phyloP scores from a whole-genome alignment of 78 protist genomes.

The Bigelowiella natans region DNA sequence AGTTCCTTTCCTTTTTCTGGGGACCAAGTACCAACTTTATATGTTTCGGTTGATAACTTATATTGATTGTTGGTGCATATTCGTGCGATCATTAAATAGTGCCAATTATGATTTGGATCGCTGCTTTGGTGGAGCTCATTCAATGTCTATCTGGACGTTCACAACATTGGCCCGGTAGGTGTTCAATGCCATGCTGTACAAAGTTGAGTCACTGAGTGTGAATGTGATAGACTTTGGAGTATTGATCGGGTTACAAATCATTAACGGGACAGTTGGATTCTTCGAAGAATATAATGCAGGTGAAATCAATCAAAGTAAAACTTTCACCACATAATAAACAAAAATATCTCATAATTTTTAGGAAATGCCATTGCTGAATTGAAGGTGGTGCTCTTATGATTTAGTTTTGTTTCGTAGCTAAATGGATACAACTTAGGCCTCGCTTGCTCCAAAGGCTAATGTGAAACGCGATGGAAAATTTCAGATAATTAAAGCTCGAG shows the following conservation, averaged over 20 bases:
- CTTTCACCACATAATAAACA: too few species aligned
- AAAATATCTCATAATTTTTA: too few species aligned
- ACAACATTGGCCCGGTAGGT: neutral
- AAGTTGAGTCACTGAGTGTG: too few species aligned
- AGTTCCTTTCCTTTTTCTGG: neutral
- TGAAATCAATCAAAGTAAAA: too few species aligned
- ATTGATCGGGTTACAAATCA: neutral
- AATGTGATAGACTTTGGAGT: neutral
- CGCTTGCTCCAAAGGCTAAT: neutral
- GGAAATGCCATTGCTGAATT: neutral
- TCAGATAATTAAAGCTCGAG: neutral
- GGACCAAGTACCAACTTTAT: neutral
- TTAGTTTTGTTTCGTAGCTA: neutral
- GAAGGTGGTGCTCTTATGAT: neutral
- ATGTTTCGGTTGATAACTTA: neutral
- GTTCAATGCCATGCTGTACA: neutral
- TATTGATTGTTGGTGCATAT: neutral
- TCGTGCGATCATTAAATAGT: neutral
- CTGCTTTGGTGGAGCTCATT: neutral
- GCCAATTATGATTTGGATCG: neutral
- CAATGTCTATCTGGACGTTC: neutral
- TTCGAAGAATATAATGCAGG: neutral
- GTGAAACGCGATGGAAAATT: neutral
- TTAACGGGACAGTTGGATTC: neutral
- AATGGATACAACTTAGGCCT: neutral